Evolutionary conservation across 164 flowering plant genomes (phyloP).

Genomic region (Macadamia tetraphylla): DNA sequence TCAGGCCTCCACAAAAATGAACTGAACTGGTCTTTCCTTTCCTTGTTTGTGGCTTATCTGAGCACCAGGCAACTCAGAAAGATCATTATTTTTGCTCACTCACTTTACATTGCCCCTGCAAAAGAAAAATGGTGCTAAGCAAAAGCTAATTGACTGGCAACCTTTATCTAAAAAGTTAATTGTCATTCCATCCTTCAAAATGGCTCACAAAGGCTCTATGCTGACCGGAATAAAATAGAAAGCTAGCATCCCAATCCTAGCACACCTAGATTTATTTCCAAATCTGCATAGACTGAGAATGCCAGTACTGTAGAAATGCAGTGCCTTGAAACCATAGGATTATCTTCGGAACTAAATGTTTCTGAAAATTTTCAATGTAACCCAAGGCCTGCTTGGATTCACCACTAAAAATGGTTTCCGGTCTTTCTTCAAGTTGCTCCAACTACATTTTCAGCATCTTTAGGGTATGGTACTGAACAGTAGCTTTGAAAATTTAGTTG

Average conservation of each 20-base stretch:
- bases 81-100: slow-evolving; percentile 23
- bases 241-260: not conserved
- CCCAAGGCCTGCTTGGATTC: not conserved
- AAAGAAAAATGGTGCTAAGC: slow-evolving; percentile 9
- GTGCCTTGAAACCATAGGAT: not conserved
- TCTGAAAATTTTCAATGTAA: not conserved
- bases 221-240: not conserved
- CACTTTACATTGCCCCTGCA: slow-evolving; percentile 46
- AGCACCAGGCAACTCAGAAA: slow-evolving; percentile 21
- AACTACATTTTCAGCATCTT: not conserved
- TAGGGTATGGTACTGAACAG: not conserved
- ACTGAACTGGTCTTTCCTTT: slow-evolving; percentile 51
- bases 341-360: not conserved
- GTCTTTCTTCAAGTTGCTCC: not conserved
- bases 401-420: not conserved
- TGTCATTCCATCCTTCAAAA: not conserved
- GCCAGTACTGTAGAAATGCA: not conserved
- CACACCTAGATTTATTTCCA: not conserved
- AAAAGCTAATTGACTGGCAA: not conserved
- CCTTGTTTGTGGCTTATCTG: slow-evolving; percentile 24
- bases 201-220: not conserved
- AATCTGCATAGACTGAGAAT: not conserved
- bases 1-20: slow-evolving; percentile 77
- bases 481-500: not conserved
- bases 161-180: not conserved